phyloP scores from a whole-genome alignment of 495 filamentous ascomycete genomes.

The Astrothelium macrocarpum region DNA sequence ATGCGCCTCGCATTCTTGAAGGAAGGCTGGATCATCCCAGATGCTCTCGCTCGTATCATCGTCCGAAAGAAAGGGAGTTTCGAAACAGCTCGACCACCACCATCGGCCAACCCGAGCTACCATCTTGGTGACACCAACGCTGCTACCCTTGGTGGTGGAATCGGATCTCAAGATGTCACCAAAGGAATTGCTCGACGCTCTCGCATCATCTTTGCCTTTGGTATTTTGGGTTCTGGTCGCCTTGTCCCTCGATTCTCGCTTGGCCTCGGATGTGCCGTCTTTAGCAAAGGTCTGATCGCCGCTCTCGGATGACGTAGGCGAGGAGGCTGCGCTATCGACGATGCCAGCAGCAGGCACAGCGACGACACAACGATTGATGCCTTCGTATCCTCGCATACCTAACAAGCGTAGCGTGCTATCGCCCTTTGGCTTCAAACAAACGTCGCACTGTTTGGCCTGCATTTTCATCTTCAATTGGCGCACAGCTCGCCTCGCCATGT shows the following conservation, averaged over 20 bases:
- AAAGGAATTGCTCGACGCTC: slow-evolving; percentile 34
- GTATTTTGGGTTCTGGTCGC: slow-evolving; percentile 12
- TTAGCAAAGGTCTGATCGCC: slow-evolving; percentile 16
- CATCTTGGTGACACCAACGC: slow-evolving; percentile 81
- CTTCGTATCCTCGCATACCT: slow-evolving; percentile 69
- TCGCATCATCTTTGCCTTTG: neutral
- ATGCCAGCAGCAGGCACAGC: slow-evolving; percentile 82
- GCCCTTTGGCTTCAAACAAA: slow-evolving; percentile 62
- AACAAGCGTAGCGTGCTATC: slow-evolving; percentile 71
- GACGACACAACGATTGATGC: slow-evolving; percentile 77
- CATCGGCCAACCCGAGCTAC: slow-evolving; percentile 85
- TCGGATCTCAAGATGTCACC: slow-evolving; percentile 62
- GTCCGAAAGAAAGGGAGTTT: slow-evolving; percentile 48
- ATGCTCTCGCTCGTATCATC: slow-evolving; percentile 52
- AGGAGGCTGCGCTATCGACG: slow-evolving; percentile 22
- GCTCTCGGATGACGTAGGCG: slow-evolving; percentile 12
- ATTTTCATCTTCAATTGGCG: slow-evolving; percentile 69
- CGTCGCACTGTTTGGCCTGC: slow-evolving; percentile 49
- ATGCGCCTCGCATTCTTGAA: slow-evolving; percentile 77
- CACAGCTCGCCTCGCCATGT: slow-evolving; percentile 62
- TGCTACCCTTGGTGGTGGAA: slow-evolving; percentile 38
- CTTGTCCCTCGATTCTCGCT: slow-evolving; percentile 7
- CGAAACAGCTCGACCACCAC: slow-evolving; percentile 95
- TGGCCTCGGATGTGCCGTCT: slow-evolving; percentile 14
- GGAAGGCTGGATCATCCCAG: slow-evolving; percentile 65